Evolutionary conservation across 345 rosid species (phyloP), one percentile per base, ranked within the genome.

Genomic region (Stellera chamaejasme): DNA sequence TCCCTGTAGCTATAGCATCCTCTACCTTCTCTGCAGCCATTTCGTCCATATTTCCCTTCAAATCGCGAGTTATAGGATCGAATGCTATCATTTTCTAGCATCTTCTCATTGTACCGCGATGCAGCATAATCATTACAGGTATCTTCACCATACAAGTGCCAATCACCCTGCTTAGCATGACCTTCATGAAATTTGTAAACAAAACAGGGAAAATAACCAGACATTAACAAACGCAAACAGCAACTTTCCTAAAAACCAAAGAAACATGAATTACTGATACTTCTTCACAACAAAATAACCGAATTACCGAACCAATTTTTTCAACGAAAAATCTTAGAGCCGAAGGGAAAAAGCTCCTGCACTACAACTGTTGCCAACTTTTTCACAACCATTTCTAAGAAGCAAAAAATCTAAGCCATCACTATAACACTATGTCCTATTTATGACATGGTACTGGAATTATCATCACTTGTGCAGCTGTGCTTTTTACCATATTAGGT

Each of bases 161-260:
- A 85, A 39, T 79, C 81, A 59, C 90, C 91, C 77, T 82, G 94
- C 97, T 83, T 89, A 74, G 79, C 87, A 68, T 93, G 84, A 82
- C 89, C 95, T 90, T 77, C 75, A 82, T 62, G 64, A 60, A 65
- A 70, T 51, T 75, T 58, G 70, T 58, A 16, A 61, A 72, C 60
- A 43, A 79, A 62, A 64, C 64, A 56, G 50, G 39, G 55, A 55
- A 44, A 44, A 54, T 11, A 23, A 67, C 16, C 54, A 73, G 66
- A 15, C 56, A 77, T 64, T 60, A 68, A 74, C 65, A 64, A 11
- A 63, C 26, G 54, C 60, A 67, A 58, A 54, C 12, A 49, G 45
- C 55, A 27, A 55, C 63, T 49, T 67, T 43, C 55, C 36, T 56
- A 16, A 9, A 14, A 14, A 50, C 46, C 51, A 49, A 55, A 15